phyloP scores from a whole-genome alignment of 805 yeast genomes.

The Cyberlindnera maritima region DNA sequence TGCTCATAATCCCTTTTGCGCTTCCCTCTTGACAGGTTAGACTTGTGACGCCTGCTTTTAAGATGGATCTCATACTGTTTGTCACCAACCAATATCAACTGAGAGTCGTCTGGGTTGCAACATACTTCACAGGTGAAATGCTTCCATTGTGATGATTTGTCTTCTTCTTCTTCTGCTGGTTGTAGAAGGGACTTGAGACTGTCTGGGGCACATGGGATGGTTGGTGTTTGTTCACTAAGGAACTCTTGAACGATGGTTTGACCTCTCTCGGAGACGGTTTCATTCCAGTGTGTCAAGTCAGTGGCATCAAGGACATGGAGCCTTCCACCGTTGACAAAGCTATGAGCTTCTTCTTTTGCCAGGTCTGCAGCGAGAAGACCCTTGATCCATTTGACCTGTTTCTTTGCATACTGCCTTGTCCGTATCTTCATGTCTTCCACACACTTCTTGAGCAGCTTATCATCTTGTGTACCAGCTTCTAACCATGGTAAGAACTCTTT shows the following conservation, averaged over 20 bases:
- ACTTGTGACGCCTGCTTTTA: conserved; percentile 64
- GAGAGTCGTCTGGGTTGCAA: conserved; percentile 48
- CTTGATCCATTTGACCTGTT: conserved; percentile 88
- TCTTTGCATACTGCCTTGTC: conserved; percentile 83
- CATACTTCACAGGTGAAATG: conserved; percentile 72
- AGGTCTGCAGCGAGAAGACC: conserved; percentile 65
- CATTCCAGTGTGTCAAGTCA: conserved; percentile 59
- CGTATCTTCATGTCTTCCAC: conserved; percentile 75
- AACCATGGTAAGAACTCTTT: conserved; percentile 83
- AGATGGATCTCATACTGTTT: conserved; percentile 68
- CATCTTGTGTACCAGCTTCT: conserved; percentile 21
- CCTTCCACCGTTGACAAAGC: conserved; percentile 57
- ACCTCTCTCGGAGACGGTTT: conserved; percentile 56
- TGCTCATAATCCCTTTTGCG: conserved; percentile 54
- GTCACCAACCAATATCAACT: conserved; percentile 68
- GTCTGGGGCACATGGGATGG: conserved; percentile 36
- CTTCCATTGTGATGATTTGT: conserved; percentile 48
- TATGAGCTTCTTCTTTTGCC: conserved; percentile 41
- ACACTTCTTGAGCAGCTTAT: conserved; percentile 39
- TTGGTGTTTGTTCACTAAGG: conserved; percentile 21
- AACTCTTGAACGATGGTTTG: conserved; percentile 43
- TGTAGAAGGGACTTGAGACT: conserved; percentile 25
- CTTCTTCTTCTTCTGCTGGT: conserved; percentile 21
- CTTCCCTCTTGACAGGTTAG: conserved; percentile 44
- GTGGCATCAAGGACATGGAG: conserved; percentile 76